phyloP scores from a whole-genome alignment of 2,329 filamentous ascomycete genomes.

The Diaporthe amygdali region DNA sequence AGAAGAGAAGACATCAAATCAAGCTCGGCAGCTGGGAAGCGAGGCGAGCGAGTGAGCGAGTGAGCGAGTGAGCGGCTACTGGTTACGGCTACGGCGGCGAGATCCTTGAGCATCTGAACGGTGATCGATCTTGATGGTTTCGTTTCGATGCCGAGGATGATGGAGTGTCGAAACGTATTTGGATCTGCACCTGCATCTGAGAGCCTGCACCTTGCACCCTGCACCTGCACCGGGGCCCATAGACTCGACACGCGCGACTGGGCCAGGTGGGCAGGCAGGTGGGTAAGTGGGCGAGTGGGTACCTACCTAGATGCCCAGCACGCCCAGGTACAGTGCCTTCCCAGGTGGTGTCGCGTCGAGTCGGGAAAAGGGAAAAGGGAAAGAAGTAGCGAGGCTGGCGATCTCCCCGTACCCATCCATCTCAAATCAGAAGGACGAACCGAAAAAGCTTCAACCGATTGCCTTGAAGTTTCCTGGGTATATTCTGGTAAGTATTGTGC shows the following conservation, averaged over 20 bases:
- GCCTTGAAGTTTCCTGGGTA: not conserved
- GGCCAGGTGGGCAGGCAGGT: not conserved
- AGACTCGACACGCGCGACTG: conserved; percentile 1
- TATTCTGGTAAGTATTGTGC: not conserved
- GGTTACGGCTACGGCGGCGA: not conserved
- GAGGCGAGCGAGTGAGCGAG: not conserved
- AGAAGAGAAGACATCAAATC: not conserved
- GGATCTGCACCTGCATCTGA: conserved; percentile 11
- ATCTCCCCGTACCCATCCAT: conserved; percentile 5
- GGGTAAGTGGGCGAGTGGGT: not conserved
- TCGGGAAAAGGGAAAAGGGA: not conserved
- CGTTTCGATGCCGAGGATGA: conserved; percentile 10
- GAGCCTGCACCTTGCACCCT: not conserved
- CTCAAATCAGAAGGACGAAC: conserved; percentile 1
- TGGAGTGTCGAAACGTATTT: not conserved
- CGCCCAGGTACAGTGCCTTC: no score
- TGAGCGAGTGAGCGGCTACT: not conserved
- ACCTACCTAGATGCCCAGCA: no score
- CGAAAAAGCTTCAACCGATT: not conserved
- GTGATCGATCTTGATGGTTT: conserved; percentile 5
- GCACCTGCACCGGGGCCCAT: not conserved
- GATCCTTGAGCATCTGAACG: not conserved
- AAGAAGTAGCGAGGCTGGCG: not conserved
- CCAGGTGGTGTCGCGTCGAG: not conserved
- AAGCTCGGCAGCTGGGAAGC: not conserved